phyloP scores from a whole-genome alignment of 2,329 filamentous ascomycete species.

The Aspergillus tanneri region DNA sequence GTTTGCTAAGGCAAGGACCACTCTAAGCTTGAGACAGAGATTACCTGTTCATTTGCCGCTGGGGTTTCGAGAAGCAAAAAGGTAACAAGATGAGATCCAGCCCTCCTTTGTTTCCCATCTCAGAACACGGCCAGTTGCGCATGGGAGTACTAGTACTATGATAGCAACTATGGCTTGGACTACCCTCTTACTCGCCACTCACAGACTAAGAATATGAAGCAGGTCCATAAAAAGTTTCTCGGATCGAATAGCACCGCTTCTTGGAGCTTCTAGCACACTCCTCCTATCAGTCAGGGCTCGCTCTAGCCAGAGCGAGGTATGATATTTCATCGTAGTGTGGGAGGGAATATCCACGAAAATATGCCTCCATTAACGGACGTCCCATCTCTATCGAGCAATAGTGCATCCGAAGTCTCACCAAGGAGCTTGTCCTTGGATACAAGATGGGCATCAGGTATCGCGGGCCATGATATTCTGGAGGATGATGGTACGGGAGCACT shows the following conservation, averaged over 20 bases:
- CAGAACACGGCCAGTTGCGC: neutral
- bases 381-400: slow-evolving; percentile 34
- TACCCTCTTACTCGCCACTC: slow-evolving; percentile 16
- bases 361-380: slow-evolving; percentile 25
- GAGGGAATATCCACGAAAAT: neutral
- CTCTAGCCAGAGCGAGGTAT: neutral
- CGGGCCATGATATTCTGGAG: slow-evolving; percentile 26
- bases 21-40: too few species aligned
- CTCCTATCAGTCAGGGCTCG: neutral
- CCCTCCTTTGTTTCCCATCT: neutral
- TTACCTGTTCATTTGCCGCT: neutral
- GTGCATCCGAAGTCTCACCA: slow-evolving; percentile 27
- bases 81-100: slow-evolving; percentile 13
- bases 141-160: slow-evolving; percentile 2
- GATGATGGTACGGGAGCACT: slow-evolving; percentile 32
- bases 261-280: slow-evolving; percentile 5
- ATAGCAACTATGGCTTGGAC: slow-evolving; percentile 12
- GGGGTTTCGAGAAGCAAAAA: neutral
- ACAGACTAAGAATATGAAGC: slow-evolving; percentile 25
- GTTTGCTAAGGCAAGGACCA: too few species aligned
- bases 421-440: slow-evolving; percentile 35
- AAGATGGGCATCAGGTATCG: slow-evolving; percentile 23
- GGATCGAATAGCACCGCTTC: slow-evolving; percentile 16
- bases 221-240: slow-evolving; percentile 16
- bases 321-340: neutral